phyloP scores from a whole-genome alignment of 2,329 filamentous ascomycete genomes.

The Epichloe sibirici region DNA sequence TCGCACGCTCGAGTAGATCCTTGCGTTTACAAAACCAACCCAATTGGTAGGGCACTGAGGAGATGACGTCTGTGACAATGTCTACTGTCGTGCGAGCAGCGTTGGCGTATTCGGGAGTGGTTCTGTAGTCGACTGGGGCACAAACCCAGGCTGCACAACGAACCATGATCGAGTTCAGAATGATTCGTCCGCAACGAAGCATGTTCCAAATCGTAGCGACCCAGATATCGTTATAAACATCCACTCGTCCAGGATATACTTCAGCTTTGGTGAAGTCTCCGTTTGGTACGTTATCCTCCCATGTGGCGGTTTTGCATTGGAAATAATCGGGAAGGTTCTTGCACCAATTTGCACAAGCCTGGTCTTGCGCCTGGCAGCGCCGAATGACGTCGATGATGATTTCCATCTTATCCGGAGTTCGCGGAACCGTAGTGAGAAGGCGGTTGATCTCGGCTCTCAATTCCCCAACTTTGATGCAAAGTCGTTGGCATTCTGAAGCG shows the following conservation, averaged over 20 bases:
- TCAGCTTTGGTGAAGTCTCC: slow-evolving; percentile 41
- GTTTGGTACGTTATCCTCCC: slow-evolving; percentile 41
- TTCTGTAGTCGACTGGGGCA: slow-evolving; percentile 48
- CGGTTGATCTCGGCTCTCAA: slow-evolving; percentile 42
- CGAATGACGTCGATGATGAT: slow-evolving; percentile 39
- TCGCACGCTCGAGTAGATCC: slow-evolving; percentile 26
- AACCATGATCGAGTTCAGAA: slow-evolving; percentile 42
- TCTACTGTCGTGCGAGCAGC: slow-evolving; percentile 38
- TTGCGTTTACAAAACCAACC: slow-evolving; percentile 42
- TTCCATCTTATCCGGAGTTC: slow-evolving; percentile 37
- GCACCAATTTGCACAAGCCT: slow-evolving; percentile 40
- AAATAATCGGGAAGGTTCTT: slow-evolving; percentile 36
- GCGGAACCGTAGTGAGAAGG: slow-evolving; percentile 32
- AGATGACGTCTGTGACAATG: slow-evolving; percentile 45
- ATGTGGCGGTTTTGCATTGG: slow-evolving; percentile 39
- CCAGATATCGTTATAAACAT: slow-evolving; percentile 47
- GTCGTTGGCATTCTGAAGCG: slow-evolving; percentile 35
- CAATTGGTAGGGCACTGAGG: slow-evolving; percentile 48
- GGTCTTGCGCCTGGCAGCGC: slow-evolving; percentile 39
- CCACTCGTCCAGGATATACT: slow-evolving; percentile 47
- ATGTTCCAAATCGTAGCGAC: slow-evolving; percentile 47
- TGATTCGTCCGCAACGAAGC: slow-evolving; percentile 39
- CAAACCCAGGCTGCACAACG: slow-evolving; percentile 50
- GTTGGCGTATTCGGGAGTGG: slow-evolving; percentile 48
- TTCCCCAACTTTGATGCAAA: slow-evolving; percentile 42